Percentiles rank a stretch among this genome's conserved stretches.
Conservation (phyloP, 2,329 filamentous ascomycete species). For the Leptosphaerulina australis region DNA sequence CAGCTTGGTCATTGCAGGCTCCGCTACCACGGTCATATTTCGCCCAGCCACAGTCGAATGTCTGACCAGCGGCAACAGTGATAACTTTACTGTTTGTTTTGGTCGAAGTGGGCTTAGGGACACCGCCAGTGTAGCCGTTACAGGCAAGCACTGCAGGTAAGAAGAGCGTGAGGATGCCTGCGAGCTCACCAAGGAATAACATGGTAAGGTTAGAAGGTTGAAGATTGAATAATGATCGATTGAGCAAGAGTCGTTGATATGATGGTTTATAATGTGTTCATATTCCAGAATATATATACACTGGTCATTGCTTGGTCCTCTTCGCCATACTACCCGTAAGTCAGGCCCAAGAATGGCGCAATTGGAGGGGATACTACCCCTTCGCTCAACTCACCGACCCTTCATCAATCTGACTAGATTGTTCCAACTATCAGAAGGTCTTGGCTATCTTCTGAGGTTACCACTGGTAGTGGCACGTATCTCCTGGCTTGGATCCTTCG, state of each 20-base stretch:
- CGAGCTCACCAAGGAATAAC: conserved; percentile 10
- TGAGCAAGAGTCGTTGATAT: background rate
- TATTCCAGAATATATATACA: background rate
- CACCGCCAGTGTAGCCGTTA: conserved; percentile 23
- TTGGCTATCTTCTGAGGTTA: background rate
- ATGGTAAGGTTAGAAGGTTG: background rate
- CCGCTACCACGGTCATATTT: conserved; percentile 27
- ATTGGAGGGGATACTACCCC: conserved; percentile 9
- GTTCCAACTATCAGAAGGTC: background rate
- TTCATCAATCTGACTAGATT: conserved; percentile 6
- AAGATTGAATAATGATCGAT: background rate
- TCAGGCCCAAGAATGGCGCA: background rate
- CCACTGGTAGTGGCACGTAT: background rate
- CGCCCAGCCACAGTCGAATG: conserved; percentile 24
- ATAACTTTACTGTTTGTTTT: conserved; percentile 28
- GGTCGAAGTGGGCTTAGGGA: conserved; percentile 20
- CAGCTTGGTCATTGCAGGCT: conserved; percentile 22
- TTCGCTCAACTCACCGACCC: conserved; percentile 3
- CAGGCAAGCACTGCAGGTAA: conserved; percentile 24
- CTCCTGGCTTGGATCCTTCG: background rate
- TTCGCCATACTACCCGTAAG: background rate
- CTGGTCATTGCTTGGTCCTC: background rate
- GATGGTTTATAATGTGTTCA: background rate
- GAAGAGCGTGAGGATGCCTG: conserved; percentile 18
- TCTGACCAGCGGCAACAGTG: conserved; percentile 21